Evolutionary conservation across 2,329 filamentous ascomycete species (phyloP).

Genomic region (Capronia coronata): DNA sequence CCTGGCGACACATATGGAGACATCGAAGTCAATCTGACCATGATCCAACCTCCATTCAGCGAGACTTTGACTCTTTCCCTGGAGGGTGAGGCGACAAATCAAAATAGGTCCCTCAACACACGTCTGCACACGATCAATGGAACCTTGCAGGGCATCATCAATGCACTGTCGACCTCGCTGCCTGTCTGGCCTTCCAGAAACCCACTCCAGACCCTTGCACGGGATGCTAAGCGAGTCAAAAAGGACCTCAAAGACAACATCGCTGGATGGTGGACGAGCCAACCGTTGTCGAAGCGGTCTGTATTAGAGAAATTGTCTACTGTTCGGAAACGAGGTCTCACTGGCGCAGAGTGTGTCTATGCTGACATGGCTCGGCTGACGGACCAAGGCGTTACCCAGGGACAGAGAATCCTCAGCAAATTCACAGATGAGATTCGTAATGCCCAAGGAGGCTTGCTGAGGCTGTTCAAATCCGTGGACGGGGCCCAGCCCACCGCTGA

Average conservation of each 20-base stretch:
- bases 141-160: constrained; percentile 28
- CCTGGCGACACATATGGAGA: constrained; percentile 44
- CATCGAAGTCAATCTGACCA: constrained; percentile 45
- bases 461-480: background rate
- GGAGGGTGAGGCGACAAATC: constrained; percentile 44
- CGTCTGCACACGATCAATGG: constrained; percentile 35
- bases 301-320: background rate
- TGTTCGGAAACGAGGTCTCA: background rate
- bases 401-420: background rate
- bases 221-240: background rate
- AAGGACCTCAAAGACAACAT: background rate
- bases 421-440: constrained; percentile 1
- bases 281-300: background rate
- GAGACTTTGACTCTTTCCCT: constrained; percentile 36
- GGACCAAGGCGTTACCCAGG: background rate
- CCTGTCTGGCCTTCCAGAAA: background rate
- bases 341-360: background rate
- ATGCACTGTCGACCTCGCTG: background rate
- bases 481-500: background rate
- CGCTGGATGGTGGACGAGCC: background rate
- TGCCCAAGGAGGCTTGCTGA: background rate
- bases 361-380: background rate
- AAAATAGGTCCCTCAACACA: constrained; percentile 40
- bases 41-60: constrained; percentile 34
- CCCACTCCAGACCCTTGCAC: background rate